These are phyloP conservation scores for Friedmanniomyces endolithicus DNA, from an alignment of 495 filamentous ascomycete genomes.

Conservation along the genomic window DNA sequence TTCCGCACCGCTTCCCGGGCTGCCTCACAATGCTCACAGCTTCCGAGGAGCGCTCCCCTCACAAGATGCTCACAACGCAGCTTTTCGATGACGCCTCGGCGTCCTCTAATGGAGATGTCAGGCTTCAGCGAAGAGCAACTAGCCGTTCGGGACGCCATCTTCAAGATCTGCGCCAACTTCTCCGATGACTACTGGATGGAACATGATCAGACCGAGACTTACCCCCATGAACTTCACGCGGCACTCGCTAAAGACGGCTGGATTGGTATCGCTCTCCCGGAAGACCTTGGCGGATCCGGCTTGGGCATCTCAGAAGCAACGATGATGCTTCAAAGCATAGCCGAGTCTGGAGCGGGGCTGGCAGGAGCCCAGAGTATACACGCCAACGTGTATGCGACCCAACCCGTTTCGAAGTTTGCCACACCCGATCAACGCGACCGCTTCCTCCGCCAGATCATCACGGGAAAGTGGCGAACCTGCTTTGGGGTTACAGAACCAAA, in stretches of 20 bases:
- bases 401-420: slow-evolving; percentile 61
- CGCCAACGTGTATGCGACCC: slow-evolving; percentile 67
- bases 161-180: slow-evolving; percentile 49
- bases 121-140: slow-evolving; percentile 62
- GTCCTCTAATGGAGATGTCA: slow-evolving; percentile 53
- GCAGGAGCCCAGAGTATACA: slow-evolving; percentile 67
- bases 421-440: slow-evolving; percentile 44
- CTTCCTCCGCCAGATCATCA: slow-evolving; percentile 57
- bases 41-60: neutral
- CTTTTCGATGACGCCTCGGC: slow-evolving; percentile 27
- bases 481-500: slow-evolving; percentile 63
- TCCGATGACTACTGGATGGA: slow-evolving; percentile 55
- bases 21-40: neutral
- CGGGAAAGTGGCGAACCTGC: slow-evolving; percentile 54
- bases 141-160: slow-evolving; percentile 56
- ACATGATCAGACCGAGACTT: slow-evolving; percentile 51
- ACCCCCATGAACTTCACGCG: slow-evolving; percentile 62
- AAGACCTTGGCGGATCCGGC: slow-evolving; percentile 57
- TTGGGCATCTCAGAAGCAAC: slow-evolving; percentile 72
- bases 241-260: slow-evolving; percentile 69
- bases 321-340: slow-evolving; percentile 76
- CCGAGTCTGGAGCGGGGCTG: slow-evolving; percentile 64
- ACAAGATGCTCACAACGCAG: slow-evolving; percentile 9
- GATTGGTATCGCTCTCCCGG: slow-evolving; percentile 67
- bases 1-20: slow-evolving; percentile 2